These are phyloP conservation scores for Capsicum baccatum DNA, from an alignment of 257 asterid species.

Conservation along the genomic window DNA sequence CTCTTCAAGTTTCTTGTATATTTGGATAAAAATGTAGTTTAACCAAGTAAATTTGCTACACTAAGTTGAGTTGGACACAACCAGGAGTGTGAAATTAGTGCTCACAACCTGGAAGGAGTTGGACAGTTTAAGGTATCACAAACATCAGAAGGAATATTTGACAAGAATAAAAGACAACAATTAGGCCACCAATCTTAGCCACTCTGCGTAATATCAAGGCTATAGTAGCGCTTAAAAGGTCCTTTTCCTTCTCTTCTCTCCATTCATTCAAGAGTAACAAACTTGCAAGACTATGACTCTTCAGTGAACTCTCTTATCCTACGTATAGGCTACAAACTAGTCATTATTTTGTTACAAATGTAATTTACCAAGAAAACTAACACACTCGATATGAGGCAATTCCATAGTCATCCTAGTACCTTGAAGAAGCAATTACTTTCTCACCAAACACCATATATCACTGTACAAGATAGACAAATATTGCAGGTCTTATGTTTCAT, in stretches of 20 bases:
- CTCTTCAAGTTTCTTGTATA: too few species aligned
- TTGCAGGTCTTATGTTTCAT: too few species aligned
- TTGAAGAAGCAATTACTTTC: background rate
- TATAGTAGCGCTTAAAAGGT: background rate
- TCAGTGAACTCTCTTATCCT: background rate
- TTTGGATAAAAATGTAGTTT: too few species aligned
- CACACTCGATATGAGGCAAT: background rate
- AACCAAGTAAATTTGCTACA: too few species aligned
- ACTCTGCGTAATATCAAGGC: constrained; percentile 4
- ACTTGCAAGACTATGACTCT: background rate
- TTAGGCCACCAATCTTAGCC: background rate
- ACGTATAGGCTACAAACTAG: background rate
- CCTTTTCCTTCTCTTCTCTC: background rate
- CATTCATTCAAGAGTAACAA: background rate
- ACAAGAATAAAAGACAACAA: constrained; percentile 9
- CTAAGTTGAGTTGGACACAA: too few species aligned
- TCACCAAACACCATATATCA: background rate
- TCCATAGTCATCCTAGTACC: background rate
- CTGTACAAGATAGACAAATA: too few species aligned
- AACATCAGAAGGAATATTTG: background rate
- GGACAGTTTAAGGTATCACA: too few species aligned
- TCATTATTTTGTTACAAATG: background rate
- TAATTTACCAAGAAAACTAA: background rate
- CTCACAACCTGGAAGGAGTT: too few species aligned
- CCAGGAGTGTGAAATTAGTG: too few species aligned